phyloP scores from a whole-genome alignment of 1,284 basidiomycete species.

The Puccinia polysora region DNA sequence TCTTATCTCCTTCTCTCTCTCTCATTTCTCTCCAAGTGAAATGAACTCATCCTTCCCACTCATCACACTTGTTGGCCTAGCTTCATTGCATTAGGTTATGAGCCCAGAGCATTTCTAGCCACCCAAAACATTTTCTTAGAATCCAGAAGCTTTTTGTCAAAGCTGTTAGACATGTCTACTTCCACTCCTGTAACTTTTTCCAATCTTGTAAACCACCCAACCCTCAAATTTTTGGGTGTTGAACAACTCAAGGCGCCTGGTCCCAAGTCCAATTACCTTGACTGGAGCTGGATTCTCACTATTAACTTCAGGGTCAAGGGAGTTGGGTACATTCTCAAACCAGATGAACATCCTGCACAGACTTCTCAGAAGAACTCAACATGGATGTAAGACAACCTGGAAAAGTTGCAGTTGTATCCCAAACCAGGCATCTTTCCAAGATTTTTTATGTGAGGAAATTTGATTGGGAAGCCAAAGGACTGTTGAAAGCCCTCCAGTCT shows the following conservation, averaged over 20 bases:
- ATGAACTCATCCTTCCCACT: background rate
- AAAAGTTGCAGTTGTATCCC: too few species aligned
- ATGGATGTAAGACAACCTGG: too few species aligned
- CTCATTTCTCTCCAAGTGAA: background rate
- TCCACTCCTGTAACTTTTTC: background rate
- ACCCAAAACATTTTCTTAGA: background rate
- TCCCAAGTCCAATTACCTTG: background rate
- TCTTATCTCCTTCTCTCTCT: background rate
- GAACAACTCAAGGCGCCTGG: background rate
- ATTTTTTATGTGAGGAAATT: too few species aligned
- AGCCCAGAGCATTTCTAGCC: background rate
- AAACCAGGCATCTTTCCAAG: too few species aligned
- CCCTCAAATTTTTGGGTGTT: background rate
- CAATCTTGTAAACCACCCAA: background rate
- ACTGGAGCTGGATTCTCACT: constrained; percentile 1
- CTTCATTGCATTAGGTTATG: background rate
- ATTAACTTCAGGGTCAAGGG: background rate
- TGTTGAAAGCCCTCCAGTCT: too few species aligned
- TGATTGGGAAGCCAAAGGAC: too few species aligned
- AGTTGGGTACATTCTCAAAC: constrained; percentile 7
- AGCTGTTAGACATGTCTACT: background rate
- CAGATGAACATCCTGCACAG: background rate
- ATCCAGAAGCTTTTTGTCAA: background rate
- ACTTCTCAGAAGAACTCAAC: too few species aligned
- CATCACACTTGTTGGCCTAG: background rate